A percentile compares a stretch with the other conserved stretches of the same genome.
phyloP scores from a whole-genome alignment of 192 early-diverging fungal species.

The Phlyctochytrium arcticum region DNA sequence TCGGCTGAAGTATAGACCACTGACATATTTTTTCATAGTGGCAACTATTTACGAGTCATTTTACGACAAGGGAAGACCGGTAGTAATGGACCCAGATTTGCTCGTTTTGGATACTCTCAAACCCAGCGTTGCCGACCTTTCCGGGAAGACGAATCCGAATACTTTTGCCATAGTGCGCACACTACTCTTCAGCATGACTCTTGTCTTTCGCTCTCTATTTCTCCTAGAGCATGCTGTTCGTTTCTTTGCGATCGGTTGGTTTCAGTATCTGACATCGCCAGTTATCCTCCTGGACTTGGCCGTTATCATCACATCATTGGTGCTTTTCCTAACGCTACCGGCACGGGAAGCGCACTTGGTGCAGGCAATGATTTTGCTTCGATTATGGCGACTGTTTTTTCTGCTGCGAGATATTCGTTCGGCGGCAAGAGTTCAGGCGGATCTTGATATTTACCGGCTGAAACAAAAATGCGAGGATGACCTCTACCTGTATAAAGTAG shows the following conservation, averaged over 20 bases:
- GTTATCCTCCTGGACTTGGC: neutral
- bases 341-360: constrained; percentile 9
- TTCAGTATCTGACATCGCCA: neutral
- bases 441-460: neutral
- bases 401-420: neutral
- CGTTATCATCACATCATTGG: neutral
- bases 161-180: constrained; percentile 5
- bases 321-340: constrained; percentile 11
- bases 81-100: neutral
- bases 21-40: neutral
- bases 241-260: neutral
- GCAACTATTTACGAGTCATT: constrained; percentile 6
- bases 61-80: neutral
- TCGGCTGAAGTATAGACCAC: neutral
- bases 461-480: constrained; percentile 5
- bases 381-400: neutral
- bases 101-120: neutral
- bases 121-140: neutral
- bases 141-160: neutral
- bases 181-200: constrained; percentile 7
- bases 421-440: neutral
- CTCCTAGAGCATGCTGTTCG: neutral
- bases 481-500: neutral
- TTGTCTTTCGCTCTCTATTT: constrained; percentile 3
- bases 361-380: neutral